phyloP scores from a whole-genome alignment of 345 rosid species.

The Tarenaya hassleriana region DNA sequence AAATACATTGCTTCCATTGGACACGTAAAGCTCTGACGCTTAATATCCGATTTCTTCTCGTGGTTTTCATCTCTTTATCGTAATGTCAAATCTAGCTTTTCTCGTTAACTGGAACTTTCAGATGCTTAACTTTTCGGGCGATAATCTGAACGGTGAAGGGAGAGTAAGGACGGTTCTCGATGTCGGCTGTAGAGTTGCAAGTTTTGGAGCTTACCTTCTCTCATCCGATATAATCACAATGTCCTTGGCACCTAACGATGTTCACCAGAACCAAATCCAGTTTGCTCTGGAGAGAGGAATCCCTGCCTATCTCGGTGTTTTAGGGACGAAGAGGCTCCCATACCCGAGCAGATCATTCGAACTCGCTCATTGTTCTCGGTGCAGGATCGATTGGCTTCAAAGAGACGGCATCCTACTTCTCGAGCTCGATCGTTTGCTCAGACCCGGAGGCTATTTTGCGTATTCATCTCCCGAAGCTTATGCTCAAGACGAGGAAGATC shows the following conservation, averaged over 20 bases:
- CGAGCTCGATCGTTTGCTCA: conserved; percentile 88
- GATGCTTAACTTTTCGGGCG: conserved; percentile 86
- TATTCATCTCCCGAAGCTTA: conserved; percentile 99
- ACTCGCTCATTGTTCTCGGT: conserved; percentile 94
- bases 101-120: conserved; percentile 37
- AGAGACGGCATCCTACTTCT: conserved; percentile 97
- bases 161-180: conserved; percentile 82
- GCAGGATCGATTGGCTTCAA: too few species aligned
- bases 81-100: too few species aligned
- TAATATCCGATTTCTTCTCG: too few species aligned
- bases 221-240: conserved; percentile 79
- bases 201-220: conserved; percentile 93
- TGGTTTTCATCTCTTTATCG: too few species aligned
- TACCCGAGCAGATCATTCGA: conserved; percentile 99
- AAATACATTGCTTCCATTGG: conserved; percentile 95
- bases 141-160: conserved; percentile 69
- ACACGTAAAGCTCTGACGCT: conserved; percentile 49
- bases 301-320: conserved; percentile 95
- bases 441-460: conserved; percentile 98
- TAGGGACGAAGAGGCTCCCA: conserved; percentile 93
- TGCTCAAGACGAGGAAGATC: conserved; percentile 87
- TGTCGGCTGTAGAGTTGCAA: conserved; percentile 99
- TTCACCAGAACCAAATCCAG: conserved; percentile 99
- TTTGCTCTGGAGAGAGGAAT: conserved; percentile 98
- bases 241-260: conserved; percentile 99